Percentiles rank a stretch among this genome's conserved stretches.
phyloP scores from a whole-genome alignment of 2,329 filamentous ascomycete species.

The Penicillium expansum region DNA sequence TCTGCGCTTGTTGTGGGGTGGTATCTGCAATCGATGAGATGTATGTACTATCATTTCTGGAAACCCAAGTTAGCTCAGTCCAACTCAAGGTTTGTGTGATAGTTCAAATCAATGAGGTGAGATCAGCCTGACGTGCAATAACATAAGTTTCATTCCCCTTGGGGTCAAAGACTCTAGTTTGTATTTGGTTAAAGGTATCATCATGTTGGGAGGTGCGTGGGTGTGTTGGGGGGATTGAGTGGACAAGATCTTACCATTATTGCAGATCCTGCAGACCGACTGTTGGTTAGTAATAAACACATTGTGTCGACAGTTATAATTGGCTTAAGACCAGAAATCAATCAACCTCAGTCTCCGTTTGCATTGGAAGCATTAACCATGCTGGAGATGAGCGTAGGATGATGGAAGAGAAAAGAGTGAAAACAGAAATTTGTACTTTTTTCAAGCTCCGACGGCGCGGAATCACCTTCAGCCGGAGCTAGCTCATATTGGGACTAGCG shows the following conservation, averaged over 20 bases:
- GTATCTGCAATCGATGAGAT: not conserved
- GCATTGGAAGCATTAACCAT: slow-evolving; percentile 21
- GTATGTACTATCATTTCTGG: slow-evolving; percentile 13
- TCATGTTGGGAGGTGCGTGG: slow-evolving; percentile 55
- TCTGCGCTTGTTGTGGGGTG: slow-evolving; percentile 1
- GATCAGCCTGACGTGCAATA: slow-evolving; percentile 96
- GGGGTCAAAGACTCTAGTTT: slow-evolving; percentile 98
- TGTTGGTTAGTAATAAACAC: slow-evolving; percentile 1
- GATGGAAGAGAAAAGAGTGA: slow-evolving; percentile 18
- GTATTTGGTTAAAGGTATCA: slow-evolving; percentile 71
- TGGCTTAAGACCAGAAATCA: not conserved
- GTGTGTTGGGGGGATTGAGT: slow-evolving; percentile 14
- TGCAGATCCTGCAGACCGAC: slow-evolving; percentile 5
- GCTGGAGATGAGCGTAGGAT: slow-evolving; percentile 20
- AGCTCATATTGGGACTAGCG: slow-evolving; percentile 11
- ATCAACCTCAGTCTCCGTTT: slow-evolving; percentile 6
- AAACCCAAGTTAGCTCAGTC: slow-evolving; percentile 21
- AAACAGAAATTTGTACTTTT: slow-evolving; percentile 30
- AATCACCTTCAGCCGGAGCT: slow-evolving; percentile 31
- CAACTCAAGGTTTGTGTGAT: slow-evolving; percentile 13
- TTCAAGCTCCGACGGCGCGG: slow-evolving; percentile 32
- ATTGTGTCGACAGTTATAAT: not conserved
- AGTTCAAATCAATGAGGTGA: slow-evolving; percentile 30
- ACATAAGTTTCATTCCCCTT: slow-evolving; percentile 71
- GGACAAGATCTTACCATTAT: slow-evolving; percentile 31